Evolutionary conservation across 495 filamentous ascomycete genomes (phyloP).

Genomic region (Aspergillus heteromorphus): DNA sequence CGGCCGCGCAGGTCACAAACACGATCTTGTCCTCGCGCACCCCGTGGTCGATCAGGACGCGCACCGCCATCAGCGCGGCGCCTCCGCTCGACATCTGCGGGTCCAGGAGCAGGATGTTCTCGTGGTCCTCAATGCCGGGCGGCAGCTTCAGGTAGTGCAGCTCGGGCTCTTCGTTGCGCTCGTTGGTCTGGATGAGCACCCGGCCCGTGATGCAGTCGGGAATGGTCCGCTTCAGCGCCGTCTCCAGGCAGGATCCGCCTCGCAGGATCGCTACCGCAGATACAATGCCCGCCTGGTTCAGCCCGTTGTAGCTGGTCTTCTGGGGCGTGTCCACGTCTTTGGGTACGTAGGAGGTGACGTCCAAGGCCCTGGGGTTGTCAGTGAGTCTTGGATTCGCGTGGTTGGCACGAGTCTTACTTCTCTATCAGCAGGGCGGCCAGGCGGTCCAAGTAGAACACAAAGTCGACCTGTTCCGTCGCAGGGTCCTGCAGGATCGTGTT

Average conservation of each 20-base stretch:
- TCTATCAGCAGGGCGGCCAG: constrained; percentile 79
- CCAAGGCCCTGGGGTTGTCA: constrained; percentile 68
- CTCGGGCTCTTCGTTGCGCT: constrained; percentile 80
- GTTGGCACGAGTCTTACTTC: too few relatives aligned
- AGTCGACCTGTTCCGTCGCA: constrained; percentile 76
- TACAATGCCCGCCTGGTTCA: constrained; percentile 60
- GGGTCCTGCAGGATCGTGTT: constrained; percentile 85
- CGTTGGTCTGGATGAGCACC: constrained; percentile 83
- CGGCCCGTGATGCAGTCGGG: constrained; percentile 88
- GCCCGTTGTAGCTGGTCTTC: constrained; percentile 59
- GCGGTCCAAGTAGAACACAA: constrained; percentile 95
- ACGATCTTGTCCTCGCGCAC: constrained; percentile 81
- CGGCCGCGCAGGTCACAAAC: constrained; percentile 81
- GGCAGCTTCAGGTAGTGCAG: constrained; percentile 82
- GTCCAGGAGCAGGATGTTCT: constrained; percentile 80
- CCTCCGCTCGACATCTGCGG: constrained; percentile 92
- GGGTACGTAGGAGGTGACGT: constrained; percentile 60
- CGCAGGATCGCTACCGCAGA: constrained; percentile 85
- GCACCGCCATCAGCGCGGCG: constrained; percentile 92
- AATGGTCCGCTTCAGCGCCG: constrained; percentile 79
- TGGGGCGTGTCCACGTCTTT: constrained; percentile 62
- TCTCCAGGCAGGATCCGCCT: constrained; percentile 81
- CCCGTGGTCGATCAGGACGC: constrained; percentile 88
- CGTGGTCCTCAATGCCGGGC: constrained; percentile 60
- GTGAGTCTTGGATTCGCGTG: too few relatives aligned